Conservation (phyloP, 1,284 basidiomycete genomes). For the Cryptococcus hybrid region DNA sequence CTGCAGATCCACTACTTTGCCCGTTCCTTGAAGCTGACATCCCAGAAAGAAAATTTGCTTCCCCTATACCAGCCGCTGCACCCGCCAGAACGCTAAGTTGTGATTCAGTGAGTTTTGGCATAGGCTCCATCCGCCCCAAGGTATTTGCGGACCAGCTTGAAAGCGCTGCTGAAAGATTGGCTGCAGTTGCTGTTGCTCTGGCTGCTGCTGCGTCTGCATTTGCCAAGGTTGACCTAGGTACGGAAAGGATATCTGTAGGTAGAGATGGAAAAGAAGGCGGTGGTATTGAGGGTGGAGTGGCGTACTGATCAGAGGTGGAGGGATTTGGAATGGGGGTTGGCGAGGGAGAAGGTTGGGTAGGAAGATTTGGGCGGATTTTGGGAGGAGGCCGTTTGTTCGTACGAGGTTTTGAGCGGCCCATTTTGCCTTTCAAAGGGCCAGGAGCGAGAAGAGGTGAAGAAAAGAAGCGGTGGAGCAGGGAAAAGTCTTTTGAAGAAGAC, state of each 20-base stretch:
- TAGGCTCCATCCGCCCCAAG: conserved; percentile 29
- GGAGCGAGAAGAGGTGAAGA: neutral
- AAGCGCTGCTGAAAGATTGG: conserved; percentile 24
- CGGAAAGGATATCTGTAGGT: conserved; percentile 2
- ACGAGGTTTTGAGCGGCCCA: conserved; percentile 45
- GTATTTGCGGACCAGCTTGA: conserved; percentile 41
- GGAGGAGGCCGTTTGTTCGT: conserved; percentile 42
- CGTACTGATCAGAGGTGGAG: conserved; percentile 1
- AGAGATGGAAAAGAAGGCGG: neutral
- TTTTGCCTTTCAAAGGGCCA: conserved; percentile 9
- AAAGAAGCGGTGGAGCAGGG: neutral
- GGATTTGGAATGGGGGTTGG: neutral
- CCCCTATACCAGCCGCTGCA: conserved; percentile 39
- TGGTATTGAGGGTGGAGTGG: neutral
- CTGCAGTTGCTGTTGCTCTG: neutral
- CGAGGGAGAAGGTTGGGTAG: conserved; percentile 4
- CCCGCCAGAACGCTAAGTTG: conserved; percentile 41
- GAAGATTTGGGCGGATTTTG: conserved; percentile 21
- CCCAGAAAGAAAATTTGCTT: conserved; percentile 22
- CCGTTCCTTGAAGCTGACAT: conserved; percentile 2
- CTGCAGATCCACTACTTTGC: neutral
- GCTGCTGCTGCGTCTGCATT: neutral
- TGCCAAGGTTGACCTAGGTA: conserved; percentile 3
- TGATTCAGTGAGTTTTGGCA: conserved; percentile 36
- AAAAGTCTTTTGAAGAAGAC: neutral